Percentiles rank a stretch among this genome's conserved stretches.
phyloP scores from a whole-genome alignment of 2,329 filamentous ascomycete genomes.

The Penicillium sp. region DNA sequence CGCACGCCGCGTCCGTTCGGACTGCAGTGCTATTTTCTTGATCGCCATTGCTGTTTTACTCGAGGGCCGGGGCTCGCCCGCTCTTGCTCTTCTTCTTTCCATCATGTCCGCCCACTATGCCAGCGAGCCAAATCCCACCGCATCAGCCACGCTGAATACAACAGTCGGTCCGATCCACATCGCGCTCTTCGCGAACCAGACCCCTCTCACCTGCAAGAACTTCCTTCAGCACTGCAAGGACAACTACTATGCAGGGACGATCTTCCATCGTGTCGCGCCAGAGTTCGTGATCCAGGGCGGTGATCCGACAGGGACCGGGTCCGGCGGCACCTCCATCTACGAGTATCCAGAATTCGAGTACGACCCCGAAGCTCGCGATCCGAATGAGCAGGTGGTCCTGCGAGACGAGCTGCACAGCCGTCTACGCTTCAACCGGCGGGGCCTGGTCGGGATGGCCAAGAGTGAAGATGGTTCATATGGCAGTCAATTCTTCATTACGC shows the following conservation, averaged over 20 bases:
- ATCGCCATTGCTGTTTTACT: background rate
- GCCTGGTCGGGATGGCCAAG: slow-evolving; percentile 94
- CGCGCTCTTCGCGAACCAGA: slow-evolving; percentile 93
- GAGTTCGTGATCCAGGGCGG: slow-evolving; percentile 93
- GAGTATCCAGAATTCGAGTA: slow-evolving; percentile 63
- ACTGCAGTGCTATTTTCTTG: background rate
- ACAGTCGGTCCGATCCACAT: slow-evolving; percentile 84
- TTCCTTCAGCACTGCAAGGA: slow-evolving; percentile 94
- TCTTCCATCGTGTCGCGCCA: slow-evolving; percentile 89
- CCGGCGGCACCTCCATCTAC: slow-evolving; percentile 88
- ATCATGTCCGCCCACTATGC: slow-evolving; percentile 88
- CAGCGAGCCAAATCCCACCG: slow-evolving; percentile 90
- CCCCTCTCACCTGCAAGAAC: slow-evolving; percentile 85
- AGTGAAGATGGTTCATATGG: slow-evolving; percentile 70
- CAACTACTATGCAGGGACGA: slow-evolving; percentile 89
- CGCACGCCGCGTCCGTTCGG: slow-evolving; percentile 3
- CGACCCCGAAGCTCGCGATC: slow-evolving; percentile 50
- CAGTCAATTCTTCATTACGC: slow-evolving; percentile 95
- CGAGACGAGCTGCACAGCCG: slow-evolving; percentile 89
- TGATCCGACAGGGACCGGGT: slow-evolving; percentile 87
- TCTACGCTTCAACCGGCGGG: slow-evolving; percentile 87
- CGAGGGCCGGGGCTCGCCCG: slow-evolving; percentile 3
- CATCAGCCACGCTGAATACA: slow-evolving; percentile 85
- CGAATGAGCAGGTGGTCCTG: slow-evolving; percentile 60
- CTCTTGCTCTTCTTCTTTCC: background rate